Percentiles rank a stretch among this genome's conserved stretches.
phyloP scores from a whole-genome alignment of 1,139 yeast genomes.

The Geotrichum australiense region DNA sequence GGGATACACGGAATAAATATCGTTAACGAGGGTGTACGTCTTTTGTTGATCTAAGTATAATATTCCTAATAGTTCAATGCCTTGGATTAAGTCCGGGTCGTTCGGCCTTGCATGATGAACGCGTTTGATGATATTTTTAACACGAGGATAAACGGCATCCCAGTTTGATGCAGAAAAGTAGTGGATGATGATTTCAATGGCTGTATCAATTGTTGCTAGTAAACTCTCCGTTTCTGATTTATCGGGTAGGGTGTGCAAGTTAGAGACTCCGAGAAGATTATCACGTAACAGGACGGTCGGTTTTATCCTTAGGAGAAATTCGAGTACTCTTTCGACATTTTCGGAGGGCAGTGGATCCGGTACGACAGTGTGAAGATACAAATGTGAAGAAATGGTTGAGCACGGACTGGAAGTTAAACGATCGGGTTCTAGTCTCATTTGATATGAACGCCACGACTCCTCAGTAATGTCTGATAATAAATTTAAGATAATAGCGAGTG shows the following conservation, averaged over 20 bases:
- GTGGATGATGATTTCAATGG: conserved; percentile 42
- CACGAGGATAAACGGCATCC: conserved; percentile 29
- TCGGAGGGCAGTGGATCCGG: conserved; percentile 9
- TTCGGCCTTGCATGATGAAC: conserved; percentile 11
- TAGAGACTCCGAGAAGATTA: conserved; percentile 9
- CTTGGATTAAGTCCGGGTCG: conserved; percentile 39
- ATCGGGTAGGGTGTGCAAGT: neutral
- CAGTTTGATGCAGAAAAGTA: conserved; percentile 55
- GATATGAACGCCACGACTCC: conserved; percentile 15
- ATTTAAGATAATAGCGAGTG: conserved; percentile 10
- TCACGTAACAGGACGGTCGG: conserved; percentile 15
- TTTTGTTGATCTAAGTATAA: conserved; percentile 42
- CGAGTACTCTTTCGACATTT: conserved; percentile 20
- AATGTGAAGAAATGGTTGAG: conserved; percentile 7
- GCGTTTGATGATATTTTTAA: conserved; percentile 13
- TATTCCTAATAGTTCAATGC: conserved; percentile 47
- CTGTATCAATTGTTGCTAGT: conserved; percentile 41
- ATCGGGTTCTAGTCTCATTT: conserved; percentile 9
- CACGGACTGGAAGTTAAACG: neutral
- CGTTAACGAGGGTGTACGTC: conserved; percentile 37
- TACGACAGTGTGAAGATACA: conserved; percentile 12
- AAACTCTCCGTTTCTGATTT: conserved; percentile 16
- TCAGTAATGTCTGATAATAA: conserved; percentile 13
- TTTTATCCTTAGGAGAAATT: conserved; percentile 15
- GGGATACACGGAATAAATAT: conserved; percentile 39